Percentiles rank a stretch among this genome's conserved stretches.
Evolutionary conservation across 2,329 filamentous ascomycete species (phyloP).

Genomic region (Colletotrichum liriopes): DNA sequence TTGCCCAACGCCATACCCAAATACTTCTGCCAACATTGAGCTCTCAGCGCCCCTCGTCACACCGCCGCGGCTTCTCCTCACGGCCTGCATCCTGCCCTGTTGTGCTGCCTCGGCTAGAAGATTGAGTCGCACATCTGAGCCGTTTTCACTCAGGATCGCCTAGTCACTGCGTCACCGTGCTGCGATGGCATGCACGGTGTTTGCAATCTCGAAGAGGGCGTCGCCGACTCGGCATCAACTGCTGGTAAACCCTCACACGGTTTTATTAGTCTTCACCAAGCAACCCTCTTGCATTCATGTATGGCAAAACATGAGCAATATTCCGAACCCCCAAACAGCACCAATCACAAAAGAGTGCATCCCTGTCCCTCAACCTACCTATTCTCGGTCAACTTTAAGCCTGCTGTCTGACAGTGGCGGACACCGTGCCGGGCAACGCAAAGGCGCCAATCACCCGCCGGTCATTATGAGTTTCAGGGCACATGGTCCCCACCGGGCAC

Average conservation of each 20-base stretch:
- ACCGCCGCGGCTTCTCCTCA: conserved; percentile 21
- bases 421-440: neutral
- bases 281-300: too few species aligned
- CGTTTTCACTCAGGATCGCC: conserved; percentile 20
- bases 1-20: neutral
- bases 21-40: neutral
- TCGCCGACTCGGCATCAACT: neutral
- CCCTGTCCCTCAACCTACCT: neutral
- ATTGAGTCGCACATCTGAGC: conserved; percentile 17
- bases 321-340: neutral
- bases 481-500: neutral
- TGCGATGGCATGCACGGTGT: neutral
- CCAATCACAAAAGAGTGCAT: neutral
- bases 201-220: neutral
- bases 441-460: conserved; percentile 27
- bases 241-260: too few species aligned
- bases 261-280: neutral
- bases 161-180: conserved; percentile 19
- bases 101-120: conserved; percentile 5
- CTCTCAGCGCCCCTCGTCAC: neutral
- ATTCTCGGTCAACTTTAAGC: neutral
- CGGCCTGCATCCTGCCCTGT: conserved; percentile 5
- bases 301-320: neutral
- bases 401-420: neutral
- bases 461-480: conserved; percentile 37